These are phyloP conservation scores for Cetradonia linearis DNA, from an alignment of 495 filamentous ascomycete genomes.

Conservation along the genomic window DNA sequence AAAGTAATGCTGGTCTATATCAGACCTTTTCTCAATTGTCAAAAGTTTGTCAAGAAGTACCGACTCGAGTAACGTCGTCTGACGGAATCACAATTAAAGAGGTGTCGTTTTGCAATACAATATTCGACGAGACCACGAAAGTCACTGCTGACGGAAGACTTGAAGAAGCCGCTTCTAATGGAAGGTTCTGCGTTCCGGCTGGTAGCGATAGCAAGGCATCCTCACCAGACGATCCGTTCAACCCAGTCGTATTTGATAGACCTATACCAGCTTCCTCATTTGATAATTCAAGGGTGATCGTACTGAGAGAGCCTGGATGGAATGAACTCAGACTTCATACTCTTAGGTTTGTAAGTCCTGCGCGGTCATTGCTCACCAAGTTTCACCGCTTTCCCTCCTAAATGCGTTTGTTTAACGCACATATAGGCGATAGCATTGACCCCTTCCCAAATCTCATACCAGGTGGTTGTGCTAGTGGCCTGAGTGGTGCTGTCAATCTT, in stretches of 20 bases:
- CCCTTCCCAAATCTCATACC: slow-evolving; percentile 4
- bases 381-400: not conserved
- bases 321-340: not conserved
- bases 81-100: not conserved
- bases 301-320: not conserved
- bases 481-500: slow-evolving; percentile 1
- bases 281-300: not conserved
- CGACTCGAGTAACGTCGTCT: too few species aligned
- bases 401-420: not conserved
- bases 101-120: not conserved
- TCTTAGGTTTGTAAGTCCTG: not conserved
- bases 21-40: not conserved
- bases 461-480: not conserved
- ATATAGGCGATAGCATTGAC: not conserved
- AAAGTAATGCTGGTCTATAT: too few species aligned
- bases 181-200: not conserved
- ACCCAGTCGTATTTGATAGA: not conserved
- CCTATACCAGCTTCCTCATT: not conserved
- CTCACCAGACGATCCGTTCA: not conserved
- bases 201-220: not conserved
- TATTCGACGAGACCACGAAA: not conserved
- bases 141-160: not conserved
- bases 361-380: not conserved
- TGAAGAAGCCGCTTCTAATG: not conserved
- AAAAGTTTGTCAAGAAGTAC: not conserved